A percentile compares a stretch with the other conserved stretches of the same genome.
Evolutionary conservation across 1,139 yeast species (phyloP).

Genomic region (Hyphopichia khmerensis): DNA sequence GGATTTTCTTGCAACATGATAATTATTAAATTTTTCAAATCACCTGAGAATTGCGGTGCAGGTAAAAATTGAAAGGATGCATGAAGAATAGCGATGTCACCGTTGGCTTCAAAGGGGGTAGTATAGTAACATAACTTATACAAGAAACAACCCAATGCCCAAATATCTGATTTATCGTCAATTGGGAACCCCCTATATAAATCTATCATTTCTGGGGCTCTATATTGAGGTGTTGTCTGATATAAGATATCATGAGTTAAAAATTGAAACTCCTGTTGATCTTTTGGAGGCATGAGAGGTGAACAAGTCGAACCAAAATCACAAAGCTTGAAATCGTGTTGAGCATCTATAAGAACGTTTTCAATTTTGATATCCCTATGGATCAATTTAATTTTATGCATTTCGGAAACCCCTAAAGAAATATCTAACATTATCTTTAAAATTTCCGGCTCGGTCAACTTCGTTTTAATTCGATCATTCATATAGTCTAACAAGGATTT

Average conservation of each 20-base stretch:
- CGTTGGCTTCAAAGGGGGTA: conserved; percentile 76
- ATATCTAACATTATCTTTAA: conserved; percentile 67
- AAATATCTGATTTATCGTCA: conserved; percentile 75
- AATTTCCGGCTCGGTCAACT: conserved; percentile 61
- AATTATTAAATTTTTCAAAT: conserved; percentile 70
- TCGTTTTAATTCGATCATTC: conserved; percentile 67
- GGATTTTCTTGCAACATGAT: conserved; percentile 82
- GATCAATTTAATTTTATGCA: conserved; percentile 63
- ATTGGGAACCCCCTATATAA: conserved; percentile 64
- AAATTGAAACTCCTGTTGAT: conserved; percentile 56
- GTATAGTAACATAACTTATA: conserved; percentile 78
- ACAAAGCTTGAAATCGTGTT: conserved; percentile 61
- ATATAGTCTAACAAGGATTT: conserved; percentile 71
- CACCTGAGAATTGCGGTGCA: conserved; percentile 55
- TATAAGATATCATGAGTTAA: conserved; percentile 67
- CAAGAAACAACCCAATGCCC: conserved; percentile 81
- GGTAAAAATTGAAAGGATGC: conserved; percentile 64
- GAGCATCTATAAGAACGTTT: conserved; percentile 63
- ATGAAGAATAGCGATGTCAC: conserved; percentile 70
- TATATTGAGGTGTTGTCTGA: conserved; percentile 81
- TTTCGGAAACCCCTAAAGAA: conserved; percentile 64
- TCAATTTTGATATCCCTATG: conserved; percentile 82
- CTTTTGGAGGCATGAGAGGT: conserved; percentile 62
- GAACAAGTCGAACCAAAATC: conserved; percentile 76
- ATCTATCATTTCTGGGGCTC: conserved; percentile 83